Evolutionary conservation across 2,329 filamentous ascomycete genomes (phyloP).

Genomic region (Massarina eburnea): DNA sequence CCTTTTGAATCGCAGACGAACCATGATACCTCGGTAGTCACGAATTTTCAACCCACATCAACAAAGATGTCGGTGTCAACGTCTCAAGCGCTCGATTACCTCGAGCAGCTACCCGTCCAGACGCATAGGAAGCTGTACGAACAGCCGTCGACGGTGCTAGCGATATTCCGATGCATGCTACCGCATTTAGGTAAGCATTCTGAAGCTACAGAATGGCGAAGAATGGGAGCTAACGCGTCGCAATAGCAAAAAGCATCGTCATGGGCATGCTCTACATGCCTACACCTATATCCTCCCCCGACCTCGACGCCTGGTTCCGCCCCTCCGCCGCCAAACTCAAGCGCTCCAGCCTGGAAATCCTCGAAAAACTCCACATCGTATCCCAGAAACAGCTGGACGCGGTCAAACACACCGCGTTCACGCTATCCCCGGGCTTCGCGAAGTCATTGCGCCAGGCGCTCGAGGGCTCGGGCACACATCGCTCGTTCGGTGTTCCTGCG

Average conservation of each 20-base stretch:
- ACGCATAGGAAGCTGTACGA: slow-evolving; percentile 92
- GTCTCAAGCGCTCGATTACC: slow-evolving; percentile 74
- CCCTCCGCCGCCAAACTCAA: slow-evolving; percentile 71
- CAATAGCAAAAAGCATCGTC: slow-evolving; percentile 84
- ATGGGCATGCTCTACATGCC: slow-evolving; percentile 95
- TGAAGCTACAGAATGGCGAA: neutral
- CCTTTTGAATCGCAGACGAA: slow-evolving; percentile 6
- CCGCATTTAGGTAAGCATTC: slow-evolving; percentile 72
- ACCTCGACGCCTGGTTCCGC: slow-evolving; percentile 85
- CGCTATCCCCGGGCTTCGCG: slow-evolving; percentile 79
- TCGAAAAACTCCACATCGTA: slow-evolving; percentile 86
- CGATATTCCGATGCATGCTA: slow-evolving; percentile 96
- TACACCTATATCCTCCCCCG: slow-evolving; percentile 72
- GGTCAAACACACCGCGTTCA: slow-evolving; percentile 69
- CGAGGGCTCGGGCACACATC: slow-evolving; percentile 80
- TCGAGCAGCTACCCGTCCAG: slow-evolving; percentile 85
- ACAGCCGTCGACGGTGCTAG: slow-evolving; percentile 91
- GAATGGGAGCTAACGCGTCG: slow-evolving; percentile 9
- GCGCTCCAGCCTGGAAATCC: slow-evolving; percentile 78
- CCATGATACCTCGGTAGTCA: slow-evolving; percentile 37
- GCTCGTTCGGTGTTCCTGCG: slow-evolving; percentile 89
- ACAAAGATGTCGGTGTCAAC: slow-evolving; percentile 55
- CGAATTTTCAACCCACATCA: slow-evolving; percentile 30
- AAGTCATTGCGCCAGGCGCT: slow-evolving; percentile 82
- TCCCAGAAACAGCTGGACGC: slow-evolving; percentile 52